Base-by-base conservation (phyloP, 768 basidiomycete species). In the Xerocomellus chrysenteron region DNA sequence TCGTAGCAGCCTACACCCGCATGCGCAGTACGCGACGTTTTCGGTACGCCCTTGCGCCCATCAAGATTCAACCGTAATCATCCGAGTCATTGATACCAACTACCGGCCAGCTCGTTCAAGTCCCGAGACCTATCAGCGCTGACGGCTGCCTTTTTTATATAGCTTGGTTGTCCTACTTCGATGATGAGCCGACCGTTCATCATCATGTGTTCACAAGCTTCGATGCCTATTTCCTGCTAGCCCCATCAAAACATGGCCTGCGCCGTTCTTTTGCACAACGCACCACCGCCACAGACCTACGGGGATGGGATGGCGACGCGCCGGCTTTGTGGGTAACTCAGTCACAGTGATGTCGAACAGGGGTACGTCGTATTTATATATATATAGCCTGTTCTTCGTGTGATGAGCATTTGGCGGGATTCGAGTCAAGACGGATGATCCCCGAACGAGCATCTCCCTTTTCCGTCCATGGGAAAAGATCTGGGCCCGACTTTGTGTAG, bases 391-490 rank as follows among this genome's bases (percentile, higher is more conserved):
- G 9, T 17, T 47, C 17, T 26, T 21, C 17, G 39, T 47, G 36
- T n/a, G 44, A 43, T 21, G 48, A 36, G 17, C 11, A 28, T 5
- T 26, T 8, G 16, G 21, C 28, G 19, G 50, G 32, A 12, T 50
- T 45, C 24, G 35, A 19, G 50, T 47, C 48, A 44, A 48, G 32
- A 28, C 30, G 33, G 40, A 56, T 40, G 32, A 44, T 48, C 46
- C 35, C 35, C 44, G 16, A 39, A 44, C 12, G 32, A 35, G n/a
- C n/a, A 28, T 7, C 9, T 9, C 26, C 36, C 6, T 33, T 50
- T 57, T 50, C 47, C 32, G 28, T 13, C 17, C 46, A 50, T 51
- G 54, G 45, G 57, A 52, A 56, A 24, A 17, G 8, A 39, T n/a
- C n/a, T n/a, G 0, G 17, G n/a, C 39, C 37, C 42, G n/a, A 16